These are phyloP conservation scores for Leccinellum rugosiceps DNA, from an alignment of 768 basidiomycete genomes.

Conservation along the genomic window DNA sequence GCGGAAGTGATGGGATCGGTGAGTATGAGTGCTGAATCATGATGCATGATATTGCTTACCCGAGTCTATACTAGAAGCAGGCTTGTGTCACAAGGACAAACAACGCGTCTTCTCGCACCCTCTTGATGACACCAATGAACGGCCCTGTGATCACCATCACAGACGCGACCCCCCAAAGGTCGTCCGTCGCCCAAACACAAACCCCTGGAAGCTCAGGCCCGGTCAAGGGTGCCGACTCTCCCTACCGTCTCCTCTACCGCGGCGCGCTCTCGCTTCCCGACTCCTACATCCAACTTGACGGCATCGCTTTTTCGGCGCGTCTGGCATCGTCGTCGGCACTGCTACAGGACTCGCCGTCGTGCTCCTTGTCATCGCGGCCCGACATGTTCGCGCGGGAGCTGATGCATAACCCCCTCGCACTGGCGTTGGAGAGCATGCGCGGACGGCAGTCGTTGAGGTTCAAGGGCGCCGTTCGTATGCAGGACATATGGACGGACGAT, in stretches of 20 bases:
- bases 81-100: neutral
- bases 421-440: constrained; percentile 79
- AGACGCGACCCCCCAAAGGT: constrained; percentile 22
- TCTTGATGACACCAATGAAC: neutral
- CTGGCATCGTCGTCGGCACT: constrained; percentile 32
- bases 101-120: neutral
- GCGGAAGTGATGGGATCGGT: neutral
- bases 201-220: constrained; percentile 1
- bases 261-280: constrained; percentile 73
- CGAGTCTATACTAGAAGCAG: no score
- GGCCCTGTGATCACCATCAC: constrained; percentile 7
- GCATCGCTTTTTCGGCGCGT: constrained; percentile 62
- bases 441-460: constrained; percentile 62
- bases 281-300: constrained; percentile 69
- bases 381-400: constrained; percentile 35
- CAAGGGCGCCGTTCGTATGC: constrained; percentile 49
- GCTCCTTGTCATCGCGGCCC: constrained; percentile 17
- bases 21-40: neutral
- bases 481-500: constrained; percentile 59
- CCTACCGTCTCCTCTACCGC: constrained; percentile 64
- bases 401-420: constrained; percentile 64
- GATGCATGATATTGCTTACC: no score
- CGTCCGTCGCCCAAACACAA: neutral
- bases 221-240: constrained; percentile 3
- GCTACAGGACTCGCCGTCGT: constrained; percentile 27